Conservation (phyloP, 371 early-diverging fungal genomes). For the Dichotomocladium elegans region DNA sequence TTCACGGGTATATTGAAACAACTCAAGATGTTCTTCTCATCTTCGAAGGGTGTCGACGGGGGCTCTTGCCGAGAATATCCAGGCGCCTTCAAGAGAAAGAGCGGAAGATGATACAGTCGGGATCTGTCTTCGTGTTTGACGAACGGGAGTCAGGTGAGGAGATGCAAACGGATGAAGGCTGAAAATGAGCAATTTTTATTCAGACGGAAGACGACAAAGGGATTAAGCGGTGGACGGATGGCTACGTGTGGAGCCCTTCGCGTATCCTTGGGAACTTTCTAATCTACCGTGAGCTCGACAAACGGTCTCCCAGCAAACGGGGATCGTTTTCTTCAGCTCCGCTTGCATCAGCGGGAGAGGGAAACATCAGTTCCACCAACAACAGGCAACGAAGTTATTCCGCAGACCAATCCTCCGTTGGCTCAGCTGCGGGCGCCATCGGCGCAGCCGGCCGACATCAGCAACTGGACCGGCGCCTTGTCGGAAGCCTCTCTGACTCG, state of each 20-base stretch:
- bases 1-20: slow-evolving; percentile 47
- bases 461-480: slow-evolving; percentile 52
- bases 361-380: too few species aligned
- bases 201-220: slow-evolving; percentile 37
- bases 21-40: slow-evolving; percentile 62
- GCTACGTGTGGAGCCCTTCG: slow-evolving; percentile 81
- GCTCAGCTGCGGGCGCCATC: not conserved
- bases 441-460: slow-evolving; percentile 7
- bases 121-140: slow-evolving; percentile 67
- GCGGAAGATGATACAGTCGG: slow-evolving; percentile 50
- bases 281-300: slow-evolving; percentile 73
- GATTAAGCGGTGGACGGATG: slow-evolving; percentile 88
- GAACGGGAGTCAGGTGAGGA: slow-evolving; percentile 55
- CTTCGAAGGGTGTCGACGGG: slow-evolving; percentile 63
- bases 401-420: not conserved
- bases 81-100: slow-evolving; percentile 61
- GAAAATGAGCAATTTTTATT: not conserved
- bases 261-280: slow-evolving; percentile 77
- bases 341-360: not conserved
- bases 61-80: slow-evolving; percentile 47
- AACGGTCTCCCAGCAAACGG: slow-evolving; percentile 37
- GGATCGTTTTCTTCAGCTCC: not conserved
- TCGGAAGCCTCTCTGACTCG: slow-evolving; percentile 60
- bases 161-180: not conserved
- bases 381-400: not conserved